Evolutionary conservation across 176 grass and related monocot species (phyloP), one percentile per base, ranked within the genome.

Genomic region (Lolium multiflorum): DNA sequence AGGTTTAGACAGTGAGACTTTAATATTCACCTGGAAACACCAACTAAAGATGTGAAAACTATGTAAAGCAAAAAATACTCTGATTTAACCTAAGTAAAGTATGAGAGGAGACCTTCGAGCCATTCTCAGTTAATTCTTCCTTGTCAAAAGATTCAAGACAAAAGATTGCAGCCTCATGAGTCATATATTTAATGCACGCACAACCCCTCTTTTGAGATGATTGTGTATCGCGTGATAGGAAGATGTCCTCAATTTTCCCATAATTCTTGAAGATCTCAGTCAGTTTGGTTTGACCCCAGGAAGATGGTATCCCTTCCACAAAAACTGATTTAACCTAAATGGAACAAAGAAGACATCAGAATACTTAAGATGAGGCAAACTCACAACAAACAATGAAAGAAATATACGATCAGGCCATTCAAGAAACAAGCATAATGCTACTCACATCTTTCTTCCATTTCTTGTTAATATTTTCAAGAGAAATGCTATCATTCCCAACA

Each of bases 391-490:
- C 16, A 78, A 78, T 39, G 35, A 9, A 78, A 37, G 50, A 55
- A 69, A 78, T 13, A 64, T 77, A n/a, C 0, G 62, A 76, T 11
- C 37, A 90, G 73, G 67, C 0, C 37, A 73, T 54, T 84, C 12
- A 0, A 18, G 48, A 74, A 38, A 64, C 9, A 67, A 79, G 79
- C 15, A 79, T 70, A 82, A 76, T 47, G 21, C 79, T 91, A 87
- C 94, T 91, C 60, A 93, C 94, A 77, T 93, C 89, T 79, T 96
- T 91, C 63, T 85, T 91, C 94, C 86, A 93, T 85, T 90, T 87
- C 69, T 89, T 93, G 61, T 93, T 65, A 68, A 93, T 88, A 48
- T 93, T 93, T 28, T 89, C 94, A 91, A 89, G 89, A 89, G 85
- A 96, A 69, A 89, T 91, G 48, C 22, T 91, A 80, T 89, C 89